These are phyloP conservation scores for Phytophthora quininea DNA, from an alignment of 352 stramenopile species.

Conservation along the genomic window DNA sequence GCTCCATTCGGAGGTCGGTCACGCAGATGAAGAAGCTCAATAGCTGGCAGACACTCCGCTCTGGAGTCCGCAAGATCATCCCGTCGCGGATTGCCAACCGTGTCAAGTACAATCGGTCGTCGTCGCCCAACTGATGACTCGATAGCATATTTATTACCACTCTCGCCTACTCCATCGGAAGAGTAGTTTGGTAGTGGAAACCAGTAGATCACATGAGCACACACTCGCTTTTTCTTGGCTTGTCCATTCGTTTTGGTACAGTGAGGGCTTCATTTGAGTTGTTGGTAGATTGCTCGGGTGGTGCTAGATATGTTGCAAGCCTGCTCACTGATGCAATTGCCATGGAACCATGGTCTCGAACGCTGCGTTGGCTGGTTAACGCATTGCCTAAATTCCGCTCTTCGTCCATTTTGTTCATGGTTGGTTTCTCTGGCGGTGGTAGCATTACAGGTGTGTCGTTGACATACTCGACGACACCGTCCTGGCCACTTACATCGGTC, in stretches of 20 bases:
- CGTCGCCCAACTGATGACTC: constrained; percentile 16
- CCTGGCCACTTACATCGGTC: neutral
- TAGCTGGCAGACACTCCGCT: constrained; percentile 29
- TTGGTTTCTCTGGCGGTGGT: neutral
- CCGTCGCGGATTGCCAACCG: constrained; percentile 31
- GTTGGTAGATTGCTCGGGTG: neutral
- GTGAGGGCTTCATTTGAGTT: neutral
- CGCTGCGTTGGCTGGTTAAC: constrained; percentile 20
- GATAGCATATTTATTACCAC: constrained; percentile 22
- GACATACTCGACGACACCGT: constrained; percentile 3
- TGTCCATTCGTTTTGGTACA: constrained; percentile 29
- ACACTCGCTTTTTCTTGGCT: constrained; percentile 32
- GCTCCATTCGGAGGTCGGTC: constrained; percentile 25
- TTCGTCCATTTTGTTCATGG: neutral
- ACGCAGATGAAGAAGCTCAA: constrained; percentile 52
- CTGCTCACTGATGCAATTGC: constrained; percentile 28
- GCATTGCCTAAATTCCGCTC: constrained; percentile 1
- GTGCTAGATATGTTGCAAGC: constrained; percentile 19
- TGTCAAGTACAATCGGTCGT: constrained; percentile 34
- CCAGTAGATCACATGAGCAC: constrained; percentile 13
- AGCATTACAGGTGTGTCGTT: neutral
- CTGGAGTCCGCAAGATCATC: constrained; percentile 24
- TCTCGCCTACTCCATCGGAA: neutral
- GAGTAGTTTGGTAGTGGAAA: too few relatives aligned
- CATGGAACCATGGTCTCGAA: constrained; percentile 17